These are phyloP conservation scores for Myriosclerotinia curreyana DNA, from an alignment of 2,329 filamentous ascomycete species.

Conservation along the genomic window DNA sequence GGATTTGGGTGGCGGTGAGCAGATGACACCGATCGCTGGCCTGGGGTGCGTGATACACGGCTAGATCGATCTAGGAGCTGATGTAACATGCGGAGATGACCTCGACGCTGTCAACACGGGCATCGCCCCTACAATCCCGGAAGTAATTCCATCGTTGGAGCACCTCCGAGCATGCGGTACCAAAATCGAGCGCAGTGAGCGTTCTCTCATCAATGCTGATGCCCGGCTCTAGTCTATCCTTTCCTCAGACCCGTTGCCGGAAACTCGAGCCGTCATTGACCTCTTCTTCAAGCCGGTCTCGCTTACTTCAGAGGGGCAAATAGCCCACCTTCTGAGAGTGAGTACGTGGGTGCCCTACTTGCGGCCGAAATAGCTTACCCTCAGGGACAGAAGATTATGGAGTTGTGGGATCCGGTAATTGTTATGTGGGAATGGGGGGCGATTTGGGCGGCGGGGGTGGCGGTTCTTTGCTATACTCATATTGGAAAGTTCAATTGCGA, in stretches of 20 bases:
- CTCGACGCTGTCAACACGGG: background rate
- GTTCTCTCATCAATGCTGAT: background rate
- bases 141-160: constrained; percentile 1
- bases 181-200: background rate
- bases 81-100: constrained; percentile 7
- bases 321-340: background rate
- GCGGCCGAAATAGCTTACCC: constrained; percentile 1
- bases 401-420: constrained; percentile 9
- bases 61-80: constrained; percentile 10
- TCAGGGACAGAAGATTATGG: background rate
- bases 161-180: constrained; percentile 11
- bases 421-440: constrained; percentile 9
- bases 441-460: constrained; percentile 4
- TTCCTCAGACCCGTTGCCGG: constrained; percentile 3
- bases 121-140: constrained; percentile 2
- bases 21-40: constrained; percentile 8
- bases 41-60: background rate
- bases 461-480: constrained; percentile 8
- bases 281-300: background rate
- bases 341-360: constrained; percentile 11
- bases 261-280: background rate
- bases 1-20: background rate
- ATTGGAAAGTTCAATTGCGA: constrained; percentile 8
- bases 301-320: background rate
- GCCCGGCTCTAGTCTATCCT: background rate